These are phyloP conservation scores for Candida sphagnicola DNA, from an alignment of 805 yeast species.

Conservation along the genomic window DNA sequence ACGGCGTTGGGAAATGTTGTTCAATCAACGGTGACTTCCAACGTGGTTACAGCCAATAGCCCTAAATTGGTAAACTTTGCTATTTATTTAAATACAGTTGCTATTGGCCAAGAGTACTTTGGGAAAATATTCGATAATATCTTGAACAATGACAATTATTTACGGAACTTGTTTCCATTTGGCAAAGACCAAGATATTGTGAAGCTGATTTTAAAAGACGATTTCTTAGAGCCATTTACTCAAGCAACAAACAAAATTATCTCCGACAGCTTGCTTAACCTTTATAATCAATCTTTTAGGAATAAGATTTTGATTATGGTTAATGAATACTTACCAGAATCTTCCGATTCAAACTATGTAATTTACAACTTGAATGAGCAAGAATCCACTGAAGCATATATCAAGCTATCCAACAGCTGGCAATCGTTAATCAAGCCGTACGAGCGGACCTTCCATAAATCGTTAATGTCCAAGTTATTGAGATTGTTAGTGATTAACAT, in stretches of 20 bases:
- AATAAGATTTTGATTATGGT: slow-evolving; percentile 40
- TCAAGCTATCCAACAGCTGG: slow-evolving; percentile 63
- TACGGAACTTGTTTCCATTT: slow-evolving; percentile 28
- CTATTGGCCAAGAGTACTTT: slow-evolving; percentile 58
- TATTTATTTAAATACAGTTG: slow-evolving; percentile 68
- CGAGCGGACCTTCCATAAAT: slow-evolving; percentile 49
- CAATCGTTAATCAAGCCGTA: slow-evolving; percentile 61
- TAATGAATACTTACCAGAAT: slow-evolving; percentile 40
- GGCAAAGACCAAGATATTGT: slow-evolving; percentile 34
- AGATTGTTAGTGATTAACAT: slow-evolving; percentile 49
- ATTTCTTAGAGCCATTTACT: slow-evolving; percentile 29
- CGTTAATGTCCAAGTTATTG: slow-evolving; percentile 48
- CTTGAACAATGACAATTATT: slow-evolving; percentile 17
- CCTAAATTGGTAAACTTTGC: slow-evolving; percentile 56
- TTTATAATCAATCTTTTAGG: slow-evolving; percentile 48
- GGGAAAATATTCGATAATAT: slow-evolving; percentile 47
- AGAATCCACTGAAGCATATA: slow-evolving; percentile 32
- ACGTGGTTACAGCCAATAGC: slow-evolving; percentile 29
- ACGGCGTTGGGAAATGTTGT: slow-evolving; percentile 43
- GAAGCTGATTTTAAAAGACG: slow-evolving; percentile 23
- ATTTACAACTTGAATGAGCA: slow-evolving; percentile 23
- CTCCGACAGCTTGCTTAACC: slow-evolving; percentile 41
- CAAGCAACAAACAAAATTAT: slow-evolving; percentile 36
- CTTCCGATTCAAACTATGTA: slow-evolving; percentile 26
- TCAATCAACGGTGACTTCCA: slow-evolving; percentile 16